Base-by-base conservation (phyloP, 1,139 yeast genomes). In the Spencermartinsiella ligniputridi region DNA sequence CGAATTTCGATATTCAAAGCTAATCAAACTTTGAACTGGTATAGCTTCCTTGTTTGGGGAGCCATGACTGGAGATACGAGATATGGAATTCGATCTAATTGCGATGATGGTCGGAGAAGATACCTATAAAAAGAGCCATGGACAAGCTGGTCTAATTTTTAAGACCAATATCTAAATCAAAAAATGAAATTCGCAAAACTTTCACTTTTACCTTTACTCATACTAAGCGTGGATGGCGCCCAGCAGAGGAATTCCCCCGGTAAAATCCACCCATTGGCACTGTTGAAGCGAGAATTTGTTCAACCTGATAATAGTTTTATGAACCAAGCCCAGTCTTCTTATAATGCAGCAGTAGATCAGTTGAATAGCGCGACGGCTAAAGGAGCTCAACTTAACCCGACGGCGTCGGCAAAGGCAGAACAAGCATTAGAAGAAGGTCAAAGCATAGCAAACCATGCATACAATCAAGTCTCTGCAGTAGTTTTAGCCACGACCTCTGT, bases 391-490 rank as follows among this genome's bases (percentile, higher is more conserved):
- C 25, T 43, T 29, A 29, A 27, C 15, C 40, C 46, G 2, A 24
- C 36, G 30, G 46, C 46, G 4, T 43, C 46, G 5, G 17, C 34
- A 3, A 18, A 24, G 9, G 46, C 46, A 3, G 35, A 35, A 16
- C 40, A 39, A 17, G 46, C 46, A 4, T 30, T 43, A 3, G 32
- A 42, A 3, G 35, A 39, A 11, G 46, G 43, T 5, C 37, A 39
- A 15, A 33, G 22, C 30, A 36, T 24, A 13, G 38, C 40, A 11
- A 32, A 27, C n/a, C 19, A 15, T 16, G 43, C 46, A 18, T 40
- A 39, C 32, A 17, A 35, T 13, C 27, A 38, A 27, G 40, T 40
- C 3, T 30, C 40, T 13, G 27, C 29, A 16, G 13, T 41, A 3
- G 33, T 37, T 3, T 35, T 34, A 17, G 35, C 25, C 3, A 38